phyloP scores from a whole-genome alignment of 2,329 filamentous ascomycete genomes.

The Pyrenochaeta sp. region DNA sequence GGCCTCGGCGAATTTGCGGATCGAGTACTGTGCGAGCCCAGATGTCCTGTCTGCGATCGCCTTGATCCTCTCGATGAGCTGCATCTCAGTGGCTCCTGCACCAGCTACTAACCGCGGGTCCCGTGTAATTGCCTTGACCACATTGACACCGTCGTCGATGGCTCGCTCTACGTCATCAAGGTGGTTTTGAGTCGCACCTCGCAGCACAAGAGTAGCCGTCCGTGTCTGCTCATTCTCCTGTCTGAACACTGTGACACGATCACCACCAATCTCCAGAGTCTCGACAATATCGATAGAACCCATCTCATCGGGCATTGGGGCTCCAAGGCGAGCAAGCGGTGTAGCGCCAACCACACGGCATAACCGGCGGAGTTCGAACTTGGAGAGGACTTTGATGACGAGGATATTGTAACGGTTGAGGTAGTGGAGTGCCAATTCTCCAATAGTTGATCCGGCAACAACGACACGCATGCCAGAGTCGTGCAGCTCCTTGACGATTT shows the following conservation, averaged over 20 bases:
- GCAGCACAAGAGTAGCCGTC: slow-evolving; percentile 91
- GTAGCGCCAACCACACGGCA: slow-evolving; percentile 97
- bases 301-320: slow-evolving; percentile 99
- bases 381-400: slow-evolving; percentile 95
- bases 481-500: slow-evolving; percentile 91
- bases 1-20: slow-evolving; percentile 89
- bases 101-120: slow-evolving; percentile 91
- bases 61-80: slow-evolving; percentile 91
- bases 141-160: slow-evolving; percentile 97
- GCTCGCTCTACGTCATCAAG: slow-evolving; percentile 96
- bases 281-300: slow-evolving; percentile 93
- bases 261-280: slow-evolving; percentile 96
- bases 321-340: slow-evolving; percentile 91
- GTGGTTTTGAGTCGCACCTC: slow-evolving; percentile 97
- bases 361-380: slow-evolving; percentile 93
- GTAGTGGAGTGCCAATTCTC: slow-evolving; percentile 96
- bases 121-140: slow-evolving; percentile 96
- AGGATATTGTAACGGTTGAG: slow-evolving; percentile 97
- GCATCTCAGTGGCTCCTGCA: slow-evolving; percentile 92
- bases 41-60: slow-evolving; percentile 91
- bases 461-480: slow-evolving; percentile 93
- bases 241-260: slow-evolving; percentile 97
- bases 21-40: slow-evolving; percentile 92
- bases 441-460: slow-evolving; percentile 90
- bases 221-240: slow-evolving; percentile 93